Percentiles rank a stretch among this genome's conserved stretches.
Evolutionary conservation across 805 yeast genomes (phyloP).

Genomic region (Lachancea nothofagi): DNA sequence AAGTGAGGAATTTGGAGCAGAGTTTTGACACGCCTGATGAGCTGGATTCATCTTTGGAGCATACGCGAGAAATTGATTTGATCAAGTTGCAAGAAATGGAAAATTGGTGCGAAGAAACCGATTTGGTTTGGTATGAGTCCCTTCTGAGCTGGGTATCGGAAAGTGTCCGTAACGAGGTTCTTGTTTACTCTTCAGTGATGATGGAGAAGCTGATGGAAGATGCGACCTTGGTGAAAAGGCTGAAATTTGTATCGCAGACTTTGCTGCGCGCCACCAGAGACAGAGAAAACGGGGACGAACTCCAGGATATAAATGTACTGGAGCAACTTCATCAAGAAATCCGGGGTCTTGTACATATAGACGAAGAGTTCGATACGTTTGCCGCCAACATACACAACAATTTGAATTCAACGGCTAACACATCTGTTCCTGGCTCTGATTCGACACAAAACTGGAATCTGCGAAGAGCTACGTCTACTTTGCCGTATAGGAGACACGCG

Average conservation of each 20-base stretch:
- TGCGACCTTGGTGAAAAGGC: constrained; percentile 20
- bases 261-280: constrained; percentile 1
- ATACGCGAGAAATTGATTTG: constrained; percentile 41
- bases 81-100: constrained; percentile 47
- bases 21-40: constrained; percentile 52
- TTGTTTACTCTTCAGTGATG: constrained; percentile 50
- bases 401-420: neutral
- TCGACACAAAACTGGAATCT: constrained; percentile 2
- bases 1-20: constrained; percentile 48
- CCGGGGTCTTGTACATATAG: constrained; percentile 31
- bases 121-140: constrained; percentile 39
- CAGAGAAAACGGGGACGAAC: neutral
- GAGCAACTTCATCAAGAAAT: constrained; percentile 24
- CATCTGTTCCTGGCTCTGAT: constrained; percentile 18
- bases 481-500: constrained; percentile 1
- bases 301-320: constrained; percentile 1
- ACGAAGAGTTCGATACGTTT: constrained; percentile 35
- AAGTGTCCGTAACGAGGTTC: constrained; percentile 46
- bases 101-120: constrained; percentile 45
- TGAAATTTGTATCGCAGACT: constrained; percentile 22
- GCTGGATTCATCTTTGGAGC: constrained; percentile 40
- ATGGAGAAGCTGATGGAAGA: constrained; percentile 43
- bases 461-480: neutral
- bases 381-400: constrained; percentile 15
- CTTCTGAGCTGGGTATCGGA: constrained; percentile 42